phyloP scores from a whole-genome alignment of 192 early-diverging fungal species.

The Backusella parvicylindrica region DNA sequence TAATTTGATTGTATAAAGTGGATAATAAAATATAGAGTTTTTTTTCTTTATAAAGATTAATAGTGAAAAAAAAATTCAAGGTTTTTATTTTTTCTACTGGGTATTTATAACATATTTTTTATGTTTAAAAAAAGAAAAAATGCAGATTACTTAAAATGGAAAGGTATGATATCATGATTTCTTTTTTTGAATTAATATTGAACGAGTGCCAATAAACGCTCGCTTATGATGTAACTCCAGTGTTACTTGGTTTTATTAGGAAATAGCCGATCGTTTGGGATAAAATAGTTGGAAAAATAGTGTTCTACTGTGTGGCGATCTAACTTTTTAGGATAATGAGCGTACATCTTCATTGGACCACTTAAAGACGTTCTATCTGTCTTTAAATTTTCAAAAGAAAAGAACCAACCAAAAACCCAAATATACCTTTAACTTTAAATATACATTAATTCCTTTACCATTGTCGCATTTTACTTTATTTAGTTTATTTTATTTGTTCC shows the following conservation, averaged over 20 bases:
- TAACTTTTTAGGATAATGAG: not conserved
- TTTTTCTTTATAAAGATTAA: not conserved
- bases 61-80: not conserved
- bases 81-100: not conserved
- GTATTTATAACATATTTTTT: conserved; percentile 5
- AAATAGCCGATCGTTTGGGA: not conserved
- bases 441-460: not conserved
- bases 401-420: not conserved
- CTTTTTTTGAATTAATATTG: not conserved
- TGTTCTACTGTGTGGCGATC: not conserved
- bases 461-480: not conserved
- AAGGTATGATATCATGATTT: not conserved
- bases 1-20: not conserved
- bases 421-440: not conserved
- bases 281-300: not conserved
- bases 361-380: not conserved
- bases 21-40: not conserved
- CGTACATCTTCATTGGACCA: not conserved
- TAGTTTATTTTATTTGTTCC: not conserved
- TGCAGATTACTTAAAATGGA: not conserved
- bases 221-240: not conserved
- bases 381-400: not conserved
- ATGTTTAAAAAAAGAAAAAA: not conserved
- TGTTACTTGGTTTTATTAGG: not conserved
- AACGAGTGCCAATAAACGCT: not conserved